Evolutionary conservation across 768 basidiomycete genomes (phyloP).

Genomic region (Pleurotus tuber-regium): DNA sequence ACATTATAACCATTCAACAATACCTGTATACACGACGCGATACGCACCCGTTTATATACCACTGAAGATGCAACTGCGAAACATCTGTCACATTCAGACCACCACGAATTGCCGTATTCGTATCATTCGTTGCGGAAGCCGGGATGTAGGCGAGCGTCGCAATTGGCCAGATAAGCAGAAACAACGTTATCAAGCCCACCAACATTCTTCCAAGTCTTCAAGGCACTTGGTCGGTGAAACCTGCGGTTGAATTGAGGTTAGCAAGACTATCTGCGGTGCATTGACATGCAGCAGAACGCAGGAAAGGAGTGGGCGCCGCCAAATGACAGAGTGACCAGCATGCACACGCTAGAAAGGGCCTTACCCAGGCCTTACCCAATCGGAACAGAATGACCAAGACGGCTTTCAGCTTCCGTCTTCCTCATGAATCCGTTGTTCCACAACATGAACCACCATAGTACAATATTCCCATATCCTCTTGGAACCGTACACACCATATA

Average conservation of each 20-base stretch:
- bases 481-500: too few relatives aligned
- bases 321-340: conserved; percentile 1
- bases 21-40: background rate
- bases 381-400: conserved; percentile 4
- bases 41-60: conserved; percentile 53
- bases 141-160: conserved; percentile 56
- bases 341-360: conserved; percentile 8
- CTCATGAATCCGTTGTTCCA: too few relatives aligned
- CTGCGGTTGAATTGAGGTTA: background rate
- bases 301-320: conserved; percentile 1
- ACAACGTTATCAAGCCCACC: background rate
- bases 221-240: background rate
- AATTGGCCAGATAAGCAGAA: conserved; percentile 15
- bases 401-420: background rate
- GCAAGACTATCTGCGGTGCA: conserved; percentile 5
- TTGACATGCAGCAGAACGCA: conserved; percentile 4
- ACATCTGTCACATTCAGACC: conserved; percentile 53
- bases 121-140: conserved; percentile 68
- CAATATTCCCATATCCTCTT: too few relatives aligned
- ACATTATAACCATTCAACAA: too few relatives aligned
- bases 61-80: conserved; percentile 58
- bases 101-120: conserved; percentile 37
- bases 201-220: conserved; percentile 1
- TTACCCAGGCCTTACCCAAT: conserved; percentile 2
- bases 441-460: too few relatives aligned